Evolutionary conservation across 371 early-diverging fungal genomes (phyloP), one percentile per base, ranked within the genome.

Genomic region (Rhizomucor pusillus): DNA sequence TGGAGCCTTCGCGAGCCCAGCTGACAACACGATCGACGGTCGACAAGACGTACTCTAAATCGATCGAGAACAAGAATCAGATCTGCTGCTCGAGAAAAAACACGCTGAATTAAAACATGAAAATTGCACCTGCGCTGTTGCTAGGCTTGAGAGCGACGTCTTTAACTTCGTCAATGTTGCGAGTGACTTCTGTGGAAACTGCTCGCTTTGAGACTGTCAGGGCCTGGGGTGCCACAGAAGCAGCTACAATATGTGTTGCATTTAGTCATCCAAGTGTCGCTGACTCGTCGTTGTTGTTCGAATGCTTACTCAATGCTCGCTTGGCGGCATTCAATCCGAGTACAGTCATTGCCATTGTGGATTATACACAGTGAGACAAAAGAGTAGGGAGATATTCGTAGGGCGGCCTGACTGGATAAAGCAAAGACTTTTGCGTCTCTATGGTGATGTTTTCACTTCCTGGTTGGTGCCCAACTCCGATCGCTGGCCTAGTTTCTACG

Each of bases 1-100:
- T 84, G 35, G 95, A 95, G 43, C 90, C 85, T 50, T 95, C 92
- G 72, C 94, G 91, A 40, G 88, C 90, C 93, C 94, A 98, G 81
- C 88, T 95, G 59, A 94, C 84, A 53, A 97, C 81, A 71, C 91
- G 86, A 69, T 97, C 98, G 35, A 94, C 85, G 22, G 91, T 90
- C 36, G 93, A 87, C 23, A 92, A 71, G 12, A 89, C 90, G 59
- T 81, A 86, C 59, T 90, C 90, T 87, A 52, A 16, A 22, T 43
- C 5, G 22, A 40, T 19, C 25, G 10, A 25, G 7, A 29, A 29
- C 29, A 29, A 29, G 7, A 29, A 29, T 29, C 29, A 29, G 29
- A 29, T 29, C 29, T 29, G 29, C 7, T 29, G 29, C 29, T 29
- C 29, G 29, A 29, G 7, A 29, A 29, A 3, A 29, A 7, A 7